Percentiles rank a stretch among this genome's conserved stretches.
These are phyloP conservation scores for Capsella rubella DNA, from an alignment of 441 rosid species.

Conservation along the genomic window DNA sequence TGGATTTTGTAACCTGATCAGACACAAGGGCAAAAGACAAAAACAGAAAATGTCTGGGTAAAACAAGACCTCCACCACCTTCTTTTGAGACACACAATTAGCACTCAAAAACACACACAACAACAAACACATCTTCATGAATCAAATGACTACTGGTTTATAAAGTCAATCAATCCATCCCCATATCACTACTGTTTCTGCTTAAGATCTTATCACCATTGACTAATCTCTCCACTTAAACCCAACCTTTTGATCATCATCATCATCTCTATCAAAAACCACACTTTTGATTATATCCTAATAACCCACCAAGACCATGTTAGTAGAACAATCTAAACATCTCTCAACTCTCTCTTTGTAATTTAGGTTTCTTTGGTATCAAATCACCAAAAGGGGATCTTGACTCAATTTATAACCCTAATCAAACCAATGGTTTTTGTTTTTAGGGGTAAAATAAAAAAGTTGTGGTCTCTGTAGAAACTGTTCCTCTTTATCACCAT, in stretches of 20 bases:
- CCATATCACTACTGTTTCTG: neutral
- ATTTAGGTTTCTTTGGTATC: slow-evolving; percentile 10
- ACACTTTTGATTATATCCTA: neutral
- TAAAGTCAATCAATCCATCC: slow-evolving; percentile 4
- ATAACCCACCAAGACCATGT: slow-evolving; percentile 10
- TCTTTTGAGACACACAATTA: slow-evolving; percentile 44
- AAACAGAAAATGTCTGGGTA: slow-evolving; percentile 53
- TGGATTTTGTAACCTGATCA: slow-evolving; percentile 74
- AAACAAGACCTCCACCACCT: slow-evolving; percentile 49
- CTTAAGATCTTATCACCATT: slow-evolving; percentile 1
- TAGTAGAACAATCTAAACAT: slow-evolving; percentile 24
- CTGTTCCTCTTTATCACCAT: slow-evolving; percentile 49
- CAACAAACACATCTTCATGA: slow-evolving; percentile 10
- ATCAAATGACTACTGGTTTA: slow-evolving; percentile 9
- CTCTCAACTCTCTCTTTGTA: slow-evolving; percentile 20
- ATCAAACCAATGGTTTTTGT: slow-evolving; percentile 29
- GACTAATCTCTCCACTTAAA: slow-evolving; percentile 10
- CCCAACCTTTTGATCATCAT: neutral
- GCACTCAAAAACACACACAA: slow-evolving; percentile 41
- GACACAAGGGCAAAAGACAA: slow-evolving; percentile 40
- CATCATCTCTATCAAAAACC: neutral
- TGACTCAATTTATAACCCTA: slow-evolving; percentile 28
- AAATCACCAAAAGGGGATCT: slow-evolving; percentile 19
- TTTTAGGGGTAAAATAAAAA: slow-evolving; percentile 8
- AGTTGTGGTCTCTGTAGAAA: slow-evolving; percentile 51